Evolutionary conservation across 2,329 filamentous ascomycete genomes (phyloP).

Genomic region (Alternaria ventricosa): DNA sequence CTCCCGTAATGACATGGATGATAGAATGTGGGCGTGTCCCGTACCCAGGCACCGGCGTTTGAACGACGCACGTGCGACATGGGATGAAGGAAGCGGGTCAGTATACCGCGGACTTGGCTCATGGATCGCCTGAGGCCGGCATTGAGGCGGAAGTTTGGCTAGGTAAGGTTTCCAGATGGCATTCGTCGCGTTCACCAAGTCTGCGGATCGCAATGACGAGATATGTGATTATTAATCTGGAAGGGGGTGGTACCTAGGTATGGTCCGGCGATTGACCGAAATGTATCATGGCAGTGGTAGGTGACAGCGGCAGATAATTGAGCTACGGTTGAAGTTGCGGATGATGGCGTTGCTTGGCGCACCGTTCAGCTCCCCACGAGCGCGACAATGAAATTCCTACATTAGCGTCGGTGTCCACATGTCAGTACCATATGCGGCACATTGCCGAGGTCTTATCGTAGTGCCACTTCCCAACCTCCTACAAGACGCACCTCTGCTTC

Average conservation of each 20-base stretch:
- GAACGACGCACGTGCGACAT: slow-evolving; percentile 2
- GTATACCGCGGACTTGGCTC: slow-evolving; percentile 1
- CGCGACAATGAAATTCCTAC: background rate
- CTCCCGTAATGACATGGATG: background rate
- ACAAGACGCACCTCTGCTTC: background rate
- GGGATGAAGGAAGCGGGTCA: background rate
- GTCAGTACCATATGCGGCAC: background rate
- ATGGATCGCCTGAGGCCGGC: background rate
- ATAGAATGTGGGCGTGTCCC: background rate
- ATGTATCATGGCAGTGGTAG: background rate
- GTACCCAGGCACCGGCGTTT: background rate
- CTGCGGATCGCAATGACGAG: background rate
- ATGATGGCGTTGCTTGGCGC: background rate
- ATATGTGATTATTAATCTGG: background rate
- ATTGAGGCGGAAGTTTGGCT: background rate
- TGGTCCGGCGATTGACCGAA: background rate
- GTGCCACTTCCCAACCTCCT: background rate
- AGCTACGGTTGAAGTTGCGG: background rate
- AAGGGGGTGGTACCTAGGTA: no score
- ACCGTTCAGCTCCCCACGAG: background rate
- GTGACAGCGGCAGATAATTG: background rate
- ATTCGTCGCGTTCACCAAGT: background rate
- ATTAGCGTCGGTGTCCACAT: background rate
- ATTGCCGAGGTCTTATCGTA: background rate
- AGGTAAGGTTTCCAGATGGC: background rate